Base-by-base conservation (phyloP, 1,284 basidiomycete species). In the Caloboletus firmus region DNA sequence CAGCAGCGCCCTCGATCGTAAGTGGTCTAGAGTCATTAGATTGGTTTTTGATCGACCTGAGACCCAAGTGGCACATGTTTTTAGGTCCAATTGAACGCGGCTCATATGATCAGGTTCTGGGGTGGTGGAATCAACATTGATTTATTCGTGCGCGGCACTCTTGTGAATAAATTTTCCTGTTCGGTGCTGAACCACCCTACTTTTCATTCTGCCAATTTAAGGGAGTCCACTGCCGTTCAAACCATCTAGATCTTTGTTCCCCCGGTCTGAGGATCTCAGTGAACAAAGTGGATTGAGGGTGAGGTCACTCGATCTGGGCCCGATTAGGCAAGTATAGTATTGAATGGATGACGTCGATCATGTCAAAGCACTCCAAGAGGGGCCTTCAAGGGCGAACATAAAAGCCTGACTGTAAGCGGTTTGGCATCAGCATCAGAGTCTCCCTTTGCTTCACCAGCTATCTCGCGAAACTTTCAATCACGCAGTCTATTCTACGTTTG, bases 271-370 rank as follows among this genome's bases (percentile, higher is more conserved):
- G n/a, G n/a, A n/a, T n/a, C n/a, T n/a, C n/a, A n/a, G n/a, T 26
- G 30, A 46, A 26, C 36, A 22, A 13, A 31, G 18, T 26, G 9
- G 4, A 34, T 51, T 5, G 32, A 54, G 59, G 36, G 53, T 58
- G 39, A 42, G 35, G 51, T 37, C 60, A 58, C 64, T 51, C 57
- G 64, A 66, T 62, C 61, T 0, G 5, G 4, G 15, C 39, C 24
- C 31, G 34, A 60, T 55, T 24, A 49, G 52, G 59, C 43, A 62
- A 51, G 42, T 17, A 24, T n/a, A 43, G 20, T 45, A 43, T 56
- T 52, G 58, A 48, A 42, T 57, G 31, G 32, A 30, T 54, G 47
- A 53, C 51, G 35, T 51, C 36, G 46, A 41, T 42, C 22, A 39
- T 44, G 35, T 46, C 43, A n/a, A 35, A 20, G 30, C 12, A 20